Conservation (phyloP, 768 basidiomycete species). For the Exidia glandulosa region DNA sequence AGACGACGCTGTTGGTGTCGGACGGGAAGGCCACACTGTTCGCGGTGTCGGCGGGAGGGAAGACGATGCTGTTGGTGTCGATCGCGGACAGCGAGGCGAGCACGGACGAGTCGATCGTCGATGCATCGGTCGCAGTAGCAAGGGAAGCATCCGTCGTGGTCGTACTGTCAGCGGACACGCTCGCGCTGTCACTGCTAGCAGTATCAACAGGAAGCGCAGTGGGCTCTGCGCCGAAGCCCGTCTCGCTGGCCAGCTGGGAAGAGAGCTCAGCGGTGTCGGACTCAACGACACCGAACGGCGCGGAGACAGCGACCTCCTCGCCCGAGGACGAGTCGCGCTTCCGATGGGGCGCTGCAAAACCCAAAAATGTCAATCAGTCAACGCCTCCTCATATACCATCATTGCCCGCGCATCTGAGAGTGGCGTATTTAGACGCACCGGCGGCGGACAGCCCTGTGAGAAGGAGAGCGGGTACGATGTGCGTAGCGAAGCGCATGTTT, state of each 20-base stretch:
- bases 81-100: background rate
- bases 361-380: background rate
- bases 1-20: background rate
- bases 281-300: slow-evolving; percentile 33
- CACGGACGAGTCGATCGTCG: too few species aligned
- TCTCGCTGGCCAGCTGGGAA: slow-evolving; percentile 11
- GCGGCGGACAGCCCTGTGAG: background rate
- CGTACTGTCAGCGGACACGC: too few species aligned
- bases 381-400: background rate
- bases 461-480: background rate
- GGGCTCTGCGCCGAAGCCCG: background rate
- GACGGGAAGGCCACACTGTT: background rate
- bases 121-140: too few species aligned
- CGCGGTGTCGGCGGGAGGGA: background rate
- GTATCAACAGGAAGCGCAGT: background rate
- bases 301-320: slow-evolving; percentile 30
- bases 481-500: background rate
- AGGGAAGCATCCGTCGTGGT: too few species aligned
- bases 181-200: too few species aligned
- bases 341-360: background rate
- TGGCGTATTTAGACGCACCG: background rate
- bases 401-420: background rate
- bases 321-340: slow-evolving; percentile 9
- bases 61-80: background rate
- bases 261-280: slow-evolving; percentile 29